Evolutionary conservation across 345 rosid species (phyloP).

Genomic region (Salix udensis): DNA sequence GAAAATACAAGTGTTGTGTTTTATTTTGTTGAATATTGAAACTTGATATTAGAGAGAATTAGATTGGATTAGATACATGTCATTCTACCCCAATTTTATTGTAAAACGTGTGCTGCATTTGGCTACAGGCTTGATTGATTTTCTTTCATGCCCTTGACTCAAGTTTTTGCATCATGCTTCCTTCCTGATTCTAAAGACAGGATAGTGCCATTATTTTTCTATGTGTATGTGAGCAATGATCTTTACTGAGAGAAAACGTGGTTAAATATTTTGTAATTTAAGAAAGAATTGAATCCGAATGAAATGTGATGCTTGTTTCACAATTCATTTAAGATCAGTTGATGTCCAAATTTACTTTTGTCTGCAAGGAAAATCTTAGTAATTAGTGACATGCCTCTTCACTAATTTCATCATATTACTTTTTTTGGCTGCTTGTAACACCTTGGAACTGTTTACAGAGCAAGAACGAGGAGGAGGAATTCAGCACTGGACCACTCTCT

Average conservation of each 20-base stretch:
- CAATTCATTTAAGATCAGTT: not conserved
- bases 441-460: not conserved
- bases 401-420: not conserved
- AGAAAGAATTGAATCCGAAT: not conserved
- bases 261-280: not conserved
- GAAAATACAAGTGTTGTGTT: not conserved
- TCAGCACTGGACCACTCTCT: constrained; percentile 92
- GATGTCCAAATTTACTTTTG: not conserved
- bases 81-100: not conserved
- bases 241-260: not conserved
- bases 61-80: not conserved
- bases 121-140: not conserved
- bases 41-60: not conserved
- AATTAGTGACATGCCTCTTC: not conserved
- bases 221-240: not conserved
- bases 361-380: not conserved
- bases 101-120: not conserved
- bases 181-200: not conserved
- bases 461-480: constrained; percentile 92
- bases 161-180: not conserved
- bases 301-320: not conserved
- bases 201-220: not conserved
- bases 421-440: not conserved
- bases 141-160: not conserved
- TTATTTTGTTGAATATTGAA: not conserved